A percentile compares a stretch with the other conserved stretches of the same genome.
phyloP scores from a whole-genome alignment of 768 basidiomycete genomes.

The Tricholoma sp. region DNA sequence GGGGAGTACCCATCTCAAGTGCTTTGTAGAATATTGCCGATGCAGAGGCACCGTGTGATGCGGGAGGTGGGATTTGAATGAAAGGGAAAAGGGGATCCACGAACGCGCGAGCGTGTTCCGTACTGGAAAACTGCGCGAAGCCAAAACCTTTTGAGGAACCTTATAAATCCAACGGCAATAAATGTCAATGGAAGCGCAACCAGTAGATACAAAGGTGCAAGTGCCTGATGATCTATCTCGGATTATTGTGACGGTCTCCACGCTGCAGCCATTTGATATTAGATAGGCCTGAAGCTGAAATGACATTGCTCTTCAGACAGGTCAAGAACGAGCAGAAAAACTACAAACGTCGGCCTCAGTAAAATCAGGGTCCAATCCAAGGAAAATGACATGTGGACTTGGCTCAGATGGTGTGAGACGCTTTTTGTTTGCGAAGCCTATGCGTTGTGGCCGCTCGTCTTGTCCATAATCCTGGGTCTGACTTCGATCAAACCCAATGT shows the following conservation, averaged over 20 bases:
- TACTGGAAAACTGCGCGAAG: constrained; percentile 87
- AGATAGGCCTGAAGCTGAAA: constrained; percentile 77
- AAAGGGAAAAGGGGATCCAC: constrained; percentile 89
- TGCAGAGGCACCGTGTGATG: constrained; percentile 80
- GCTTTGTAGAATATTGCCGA: constrained; percentile 69
- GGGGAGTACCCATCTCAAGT: constrained; percentile 62
- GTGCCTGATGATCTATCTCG: constrained; percentile 95
- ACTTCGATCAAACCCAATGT: constrained; percentile 27
- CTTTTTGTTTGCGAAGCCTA: constrained; percentile 54
- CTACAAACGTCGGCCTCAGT: constrained; percentile 87
- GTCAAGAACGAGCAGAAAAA: constrained; percentile 24
- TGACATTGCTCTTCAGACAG: constrained; percentile 30
- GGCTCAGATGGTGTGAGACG: constrained; percentile 80
- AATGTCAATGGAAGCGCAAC: constrained; percentile 71
- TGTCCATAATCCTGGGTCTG: constrained; percentile 32
- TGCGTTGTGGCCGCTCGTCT: constrained; percentile 46
- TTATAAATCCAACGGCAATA: constrained; percentile 66
- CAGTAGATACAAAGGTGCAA: constrained; percentile 75
- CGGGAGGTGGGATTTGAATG: constrained; percentile 87
- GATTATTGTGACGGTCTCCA: constrained; percentile 92
- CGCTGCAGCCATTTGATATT: constrained; percentile 61
- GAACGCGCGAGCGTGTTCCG: constrained; percentile 86
- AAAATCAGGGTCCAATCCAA: constrained; percentile 89
- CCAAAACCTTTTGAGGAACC: constrained; percentile 95
- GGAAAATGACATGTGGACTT: constrained; percentile 91